Base-by-base conservation (phyloP, 129 eudicot genomes). In the Calendula officinalis region DNA sequence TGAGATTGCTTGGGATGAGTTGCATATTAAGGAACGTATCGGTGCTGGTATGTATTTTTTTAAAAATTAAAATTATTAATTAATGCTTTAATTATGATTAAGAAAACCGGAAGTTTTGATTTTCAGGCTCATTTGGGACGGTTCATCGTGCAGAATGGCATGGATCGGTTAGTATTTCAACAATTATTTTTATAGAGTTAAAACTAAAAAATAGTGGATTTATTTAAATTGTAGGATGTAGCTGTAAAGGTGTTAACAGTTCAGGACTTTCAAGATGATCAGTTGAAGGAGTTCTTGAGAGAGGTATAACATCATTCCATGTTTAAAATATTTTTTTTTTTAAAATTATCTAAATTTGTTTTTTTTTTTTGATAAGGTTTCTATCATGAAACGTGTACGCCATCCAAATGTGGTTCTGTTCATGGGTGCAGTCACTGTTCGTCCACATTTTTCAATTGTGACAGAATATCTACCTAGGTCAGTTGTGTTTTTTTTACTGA, bases 81-180 rank as follows among this genome's bases (percentile, higher is more conserved):
- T 22, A 22, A 22, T 22, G 30, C 30, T 22, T 22, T 22, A 22
- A 22, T 22, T 22, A 22, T 22, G 1, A 22, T 22, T 22, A 22
- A 22, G 30, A 0, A 22, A n/a, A 22, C 2, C 2, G 30, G 30
- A 51, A 57, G n/a, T 1, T 58, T 41, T 67, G 30, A 52, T 70
- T 77, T 34, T 17, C 78, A 85, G 98, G 96, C 30, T 91, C 96
- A 15, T 91, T 91, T 79, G 98, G 98, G 57, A 91, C 91, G 6
- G 98, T 91, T 53, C 98, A 91, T 83, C 96, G 98, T 45, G 96
- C 96, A 48, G 96, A 91, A 62, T 91, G 98, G 98, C 91, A 91
- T 83, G 98, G 96, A 80, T 91, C 98, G 80, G 96, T 91, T 45
- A 82, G 96, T 84, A 32, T 62, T n/a, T 5, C 27, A 33, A 7